Conservation (phyloP, 1,284 basidiomycete genomes). For the Rhizoctonia solani region DNA sequence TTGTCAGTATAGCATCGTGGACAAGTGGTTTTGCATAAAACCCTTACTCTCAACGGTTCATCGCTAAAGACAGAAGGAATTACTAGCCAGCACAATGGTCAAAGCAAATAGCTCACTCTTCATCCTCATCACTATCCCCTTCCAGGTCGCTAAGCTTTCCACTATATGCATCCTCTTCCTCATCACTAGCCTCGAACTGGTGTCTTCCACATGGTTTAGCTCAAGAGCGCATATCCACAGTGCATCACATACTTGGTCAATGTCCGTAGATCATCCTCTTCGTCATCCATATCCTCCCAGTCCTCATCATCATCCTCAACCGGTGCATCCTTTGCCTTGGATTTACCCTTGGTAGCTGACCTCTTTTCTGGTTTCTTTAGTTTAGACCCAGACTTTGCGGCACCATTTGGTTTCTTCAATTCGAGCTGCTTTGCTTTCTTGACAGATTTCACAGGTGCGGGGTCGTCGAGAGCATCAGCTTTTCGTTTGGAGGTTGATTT, state of each 20-base stretch:
- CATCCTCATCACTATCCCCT: constrained; percentile 54
- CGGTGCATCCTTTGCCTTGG: constrained; percentile 37
- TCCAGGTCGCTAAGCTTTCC: constrained; percentile 48
- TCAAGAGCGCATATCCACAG: constrained; percentile 23
- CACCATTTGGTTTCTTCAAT: constrained; percentile 41
- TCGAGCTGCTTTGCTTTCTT: constrained; percentile 51
- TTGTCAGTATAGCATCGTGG: constrained; percentile 18
- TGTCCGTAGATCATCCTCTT: constrained; percentile 45
- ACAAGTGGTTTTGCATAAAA: constrained; percentile 2
- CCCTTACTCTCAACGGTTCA: constrained; percentile 1
- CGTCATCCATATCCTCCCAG: constrained; percentile 65
- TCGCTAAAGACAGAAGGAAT: neutral
- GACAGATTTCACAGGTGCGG: constrained; percentile 58
- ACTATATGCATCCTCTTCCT: constrained; percentile 49
- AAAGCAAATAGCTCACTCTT: constrained; percentile 46
- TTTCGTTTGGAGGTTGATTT: constrained; percentile 65
- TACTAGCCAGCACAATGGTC: neutral
- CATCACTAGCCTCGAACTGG: constrained; percentile 57
- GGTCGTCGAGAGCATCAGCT: constrained; percentile 54
- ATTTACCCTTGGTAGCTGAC: neutral
- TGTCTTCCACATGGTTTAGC: constrained; percentile 45
- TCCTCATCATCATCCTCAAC: constrained; percentile 45
- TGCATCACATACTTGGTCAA: constrained; percentile 25
- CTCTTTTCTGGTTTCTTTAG: constrained; percentile 33
- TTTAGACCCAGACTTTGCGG: constrained; percentile 42